Evolutionary conservation across 148 eudicot genomes (phyloP).

Genomic region (Amaranthus cruentus): DNA sequence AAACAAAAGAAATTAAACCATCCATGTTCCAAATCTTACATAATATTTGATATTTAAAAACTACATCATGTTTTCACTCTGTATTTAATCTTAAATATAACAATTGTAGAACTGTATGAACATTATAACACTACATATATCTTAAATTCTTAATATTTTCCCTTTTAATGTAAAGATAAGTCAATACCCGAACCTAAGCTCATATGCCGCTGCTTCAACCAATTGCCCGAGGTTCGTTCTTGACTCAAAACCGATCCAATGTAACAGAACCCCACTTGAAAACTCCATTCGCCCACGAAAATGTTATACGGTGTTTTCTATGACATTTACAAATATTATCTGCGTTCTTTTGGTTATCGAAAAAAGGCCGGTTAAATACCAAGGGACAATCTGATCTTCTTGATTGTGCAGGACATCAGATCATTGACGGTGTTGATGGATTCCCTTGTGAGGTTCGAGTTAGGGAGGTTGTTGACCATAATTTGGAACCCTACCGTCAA

Average conservation of each 20-base stretch:
- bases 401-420: conserved; percentile 53
- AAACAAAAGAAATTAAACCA: not conserved
- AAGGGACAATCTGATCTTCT: conserved; percentile 53
- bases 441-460: conserved; percentile 52
- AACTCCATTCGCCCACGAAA: not conserved
- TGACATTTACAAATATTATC: conserved; percentile 23
- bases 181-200: conserved; percentile 74
- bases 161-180: conserved; percentile 31
- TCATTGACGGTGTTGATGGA: conserved; percentile 52
- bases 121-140: not conserved
- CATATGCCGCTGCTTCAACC: conserved; percentile 6
- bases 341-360: not conserved
- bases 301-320: conserved; percentile 20
- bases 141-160: conserved; percentile 7
- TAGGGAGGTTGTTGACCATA: conserved; percentile 43
- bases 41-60: conserved; percentile 7
- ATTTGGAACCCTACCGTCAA: conserved; percentile 71
- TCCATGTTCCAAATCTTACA: conserved; percentile 20
- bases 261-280: conserved; percentile 11
- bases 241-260: conserved; percentile 39
- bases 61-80: conserved; percentile 8
- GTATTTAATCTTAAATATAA: conserved; percentile 17
- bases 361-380: conserved; percentile 4
- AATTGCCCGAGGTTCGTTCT: conserved; percentile 69
- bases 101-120: conserved; percentile 8